A percentile compares a stretch with the other conserved stretches of the same genome.
phyloP scores from a whole-genome alignment of 352 stramenopile species.

The Pythium plurisporium region DNA sequence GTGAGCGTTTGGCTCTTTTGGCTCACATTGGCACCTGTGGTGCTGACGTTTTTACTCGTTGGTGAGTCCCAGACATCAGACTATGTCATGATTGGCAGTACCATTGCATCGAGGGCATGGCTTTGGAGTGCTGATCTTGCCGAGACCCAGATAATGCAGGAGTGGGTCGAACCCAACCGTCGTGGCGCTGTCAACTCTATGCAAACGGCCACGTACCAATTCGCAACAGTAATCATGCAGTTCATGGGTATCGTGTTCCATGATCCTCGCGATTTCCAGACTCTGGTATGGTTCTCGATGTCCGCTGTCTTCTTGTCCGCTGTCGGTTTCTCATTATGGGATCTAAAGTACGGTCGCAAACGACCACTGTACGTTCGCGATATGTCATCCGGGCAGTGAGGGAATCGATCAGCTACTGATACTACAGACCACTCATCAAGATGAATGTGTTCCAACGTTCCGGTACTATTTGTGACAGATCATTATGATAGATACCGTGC shows the following conservation, averaged over 20 bases:
- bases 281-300: constrained; percentile 21
- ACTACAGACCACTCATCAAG: too few species aligned
- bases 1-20: constrained; percentile 24
- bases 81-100: constrained; percentile 22
- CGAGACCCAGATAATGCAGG: constrained; percentile 27
- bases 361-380: constrained; percentile 4
- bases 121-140: constrained; percentile 24
- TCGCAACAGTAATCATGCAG: constrained; percentile 22
- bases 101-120: constrained; percentile 17
- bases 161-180: constrained; percentile 21
- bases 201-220: constrained; percentile 24
- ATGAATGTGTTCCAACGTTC: too few species aligned
- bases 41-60: constrained; percentile 8
- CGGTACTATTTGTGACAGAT: too few species aligned
- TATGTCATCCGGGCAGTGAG: too few species aligned
- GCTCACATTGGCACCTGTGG: constrained; percentile 17
- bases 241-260: constrained; percentile 28
- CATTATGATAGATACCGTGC: too few species aligned
- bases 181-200: constrained; percentile 26
- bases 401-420: too few species aligned
- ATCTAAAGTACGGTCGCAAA: constrained; percentile 21
- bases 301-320: constrained; percentile 12
- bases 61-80: constrained; percentile 21
- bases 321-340: constrained; percentile 20
- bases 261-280: constrained; percentile 20